Percentiles rank a stretch among this genome's conserved stretches.
Conservation (phyloP, 257 asterid genomes). For the Solanum bulbocastanum region DNA sequence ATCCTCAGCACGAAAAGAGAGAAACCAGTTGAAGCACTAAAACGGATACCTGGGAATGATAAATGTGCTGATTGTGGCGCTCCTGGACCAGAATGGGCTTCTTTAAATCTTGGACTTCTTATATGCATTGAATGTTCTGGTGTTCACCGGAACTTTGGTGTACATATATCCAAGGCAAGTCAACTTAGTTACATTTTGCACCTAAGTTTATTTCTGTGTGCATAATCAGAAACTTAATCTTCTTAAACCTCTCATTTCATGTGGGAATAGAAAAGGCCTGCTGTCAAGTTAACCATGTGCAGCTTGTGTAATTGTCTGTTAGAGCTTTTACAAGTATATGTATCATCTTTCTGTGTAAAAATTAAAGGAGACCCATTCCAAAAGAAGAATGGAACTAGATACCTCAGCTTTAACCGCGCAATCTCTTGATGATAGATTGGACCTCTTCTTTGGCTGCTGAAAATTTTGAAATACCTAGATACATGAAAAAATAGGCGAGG, state of each 20-base stretch:
- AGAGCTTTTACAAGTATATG: background rate
- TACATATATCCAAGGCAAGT: constrained; percentile 88
- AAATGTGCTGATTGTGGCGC: constrained; percentile 97
- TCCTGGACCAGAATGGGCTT: constrained; percentile 94
- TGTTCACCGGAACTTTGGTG: constrained; percentile 90
- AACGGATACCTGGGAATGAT: constrained; percentile 74
- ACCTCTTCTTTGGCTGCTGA: background rate
- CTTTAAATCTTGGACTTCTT: constrained; percentile 81
- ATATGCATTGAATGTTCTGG: constrained; percentile 92
- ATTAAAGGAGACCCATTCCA: background rate
- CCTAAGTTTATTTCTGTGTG: background rate
- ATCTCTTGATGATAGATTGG: background rate
- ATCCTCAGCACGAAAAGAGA: constrained; percentile 26
- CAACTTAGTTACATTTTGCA: background rate
- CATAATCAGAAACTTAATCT: background rate
- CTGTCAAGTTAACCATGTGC: background rate
- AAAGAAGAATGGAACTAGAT: background rate
- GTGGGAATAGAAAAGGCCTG: background rate
- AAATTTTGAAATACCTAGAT: background rate
- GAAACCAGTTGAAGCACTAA: constrained; percentile 59
- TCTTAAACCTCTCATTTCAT: background rate
- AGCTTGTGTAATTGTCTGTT: background rate
- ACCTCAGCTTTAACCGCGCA: background rate
- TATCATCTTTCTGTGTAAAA: background rate
- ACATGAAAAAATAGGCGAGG: background rate